Conservation (phyloP, 2,329 filamentous ascomycete species). For the Fusarium brachygibbosum region DNA sequence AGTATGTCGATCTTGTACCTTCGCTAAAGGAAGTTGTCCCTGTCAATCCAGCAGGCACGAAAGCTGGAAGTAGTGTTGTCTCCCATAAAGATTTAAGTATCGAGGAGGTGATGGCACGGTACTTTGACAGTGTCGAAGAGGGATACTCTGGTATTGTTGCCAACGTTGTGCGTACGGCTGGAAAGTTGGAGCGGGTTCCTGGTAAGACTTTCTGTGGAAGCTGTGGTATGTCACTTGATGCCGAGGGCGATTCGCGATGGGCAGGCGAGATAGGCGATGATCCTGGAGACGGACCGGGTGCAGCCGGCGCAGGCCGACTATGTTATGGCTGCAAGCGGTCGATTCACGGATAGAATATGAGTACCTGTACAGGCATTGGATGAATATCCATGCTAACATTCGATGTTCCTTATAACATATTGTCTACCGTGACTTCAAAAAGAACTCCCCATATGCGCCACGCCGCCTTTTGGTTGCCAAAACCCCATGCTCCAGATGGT, state of each 20-base stretch:
- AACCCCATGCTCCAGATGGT: conserved; percentile 41
- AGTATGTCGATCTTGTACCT: conserved; percentile 71
- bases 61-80: conserved; percentile 58
- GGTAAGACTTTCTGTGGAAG: conserved; percentile 68
- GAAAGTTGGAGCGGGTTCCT: conserved; percentile 74
- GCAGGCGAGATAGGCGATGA: conserved; percentile 70
- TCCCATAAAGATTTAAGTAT: conserved; percentile 86
- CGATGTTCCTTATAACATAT: conserved; percentile 26
- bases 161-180: conserved; percentile 94
- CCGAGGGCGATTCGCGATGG: conserved; percentile 73
- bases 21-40: conserved; percentile 65
- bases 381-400: conserved; percentile 18
- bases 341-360: conserved; percentile 61
- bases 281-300: conserved; percentile 40
- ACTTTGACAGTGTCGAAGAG: conserved; percentile 84
- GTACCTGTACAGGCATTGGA: not conserved
- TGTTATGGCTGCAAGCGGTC: conserved; percentile 84
- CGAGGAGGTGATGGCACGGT: conserved; percentile 89
- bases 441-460: conserved; percentile 47
- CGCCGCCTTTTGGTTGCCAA: conserved; percentile 46
- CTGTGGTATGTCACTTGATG: conserved; percentile 77
- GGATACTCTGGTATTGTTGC: conserved; percentile 92
- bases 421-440: conserved; percentile 33
- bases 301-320: conserved; percentile 53
- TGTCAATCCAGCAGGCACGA: conserved; percentile 50